Percentiles rank a stretch among this genome's conserved stretches.
Conservation (phyloP, 1,139 yeast genomes). For the Blastobotrys buckinghamii region DNA sequence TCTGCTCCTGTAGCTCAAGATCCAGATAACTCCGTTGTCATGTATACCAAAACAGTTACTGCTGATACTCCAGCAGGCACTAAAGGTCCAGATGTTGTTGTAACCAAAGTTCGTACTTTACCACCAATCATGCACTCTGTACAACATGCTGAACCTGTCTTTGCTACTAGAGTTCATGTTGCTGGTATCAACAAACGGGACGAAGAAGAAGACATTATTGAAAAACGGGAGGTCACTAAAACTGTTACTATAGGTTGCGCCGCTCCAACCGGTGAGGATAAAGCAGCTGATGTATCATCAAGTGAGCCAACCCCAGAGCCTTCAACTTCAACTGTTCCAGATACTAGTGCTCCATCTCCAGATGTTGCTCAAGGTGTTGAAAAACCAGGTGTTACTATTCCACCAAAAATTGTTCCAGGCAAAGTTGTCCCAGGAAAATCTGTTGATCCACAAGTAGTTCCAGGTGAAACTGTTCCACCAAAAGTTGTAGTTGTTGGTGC, state of each 20-base stretch:
- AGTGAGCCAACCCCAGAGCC: not conserved
- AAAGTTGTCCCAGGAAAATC: not conserved
- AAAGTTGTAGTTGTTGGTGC: not conserved
- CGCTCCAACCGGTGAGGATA: not conserved
- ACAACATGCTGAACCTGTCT: not conserved
- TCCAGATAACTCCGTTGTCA: not conserved
- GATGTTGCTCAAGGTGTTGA: not conserved
- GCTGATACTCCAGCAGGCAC: not conserved
- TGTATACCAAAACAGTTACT: not conserved
- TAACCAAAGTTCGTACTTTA: not conserved
- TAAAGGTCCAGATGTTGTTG: not conserved
- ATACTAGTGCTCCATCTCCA: not conserved
- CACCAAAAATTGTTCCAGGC: not conserved
- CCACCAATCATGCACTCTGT: not conserved
- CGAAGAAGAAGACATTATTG: not conserved
- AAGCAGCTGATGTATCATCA: not conserved
- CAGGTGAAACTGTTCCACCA: not conserved
- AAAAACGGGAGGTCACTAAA: not conserved
- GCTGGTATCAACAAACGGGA: not conserved
- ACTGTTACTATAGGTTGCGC: not conserved
- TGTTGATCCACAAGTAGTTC: not conserved
- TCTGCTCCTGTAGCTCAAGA: not conserved
- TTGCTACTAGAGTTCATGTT: not conserved
- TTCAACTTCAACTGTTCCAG: not conserved
- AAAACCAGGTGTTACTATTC: not conserved